Evolutionary conservation across 2,329 filamentous ascomycete species (phyloP).

Genomic region (Botryosphaeria agaves): DNA sequence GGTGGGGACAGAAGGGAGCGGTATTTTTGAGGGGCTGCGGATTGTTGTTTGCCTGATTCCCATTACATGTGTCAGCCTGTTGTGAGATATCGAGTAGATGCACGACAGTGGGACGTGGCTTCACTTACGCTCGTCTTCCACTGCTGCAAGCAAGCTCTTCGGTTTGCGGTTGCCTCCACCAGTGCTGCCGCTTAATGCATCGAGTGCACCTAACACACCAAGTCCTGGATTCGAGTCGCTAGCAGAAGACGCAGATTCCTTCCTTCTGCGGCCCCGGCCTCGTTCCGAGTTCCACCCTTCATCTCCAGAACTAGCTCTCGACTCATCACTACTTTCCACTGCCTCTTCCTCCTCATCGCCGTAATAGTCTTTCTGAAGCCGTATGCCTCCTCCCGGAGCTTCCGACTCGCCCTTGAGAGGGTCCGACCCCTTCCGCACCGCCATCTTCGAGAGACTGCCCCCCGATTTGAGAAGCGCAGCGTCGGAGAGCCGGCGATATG

Average conservation of each 20-base stretch:
- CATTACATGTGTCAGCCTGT: conserved; percentile 32
- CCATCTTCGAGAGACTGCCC: conserved; percentile 44
- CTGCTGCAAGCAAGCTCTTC: conserved; percentile 51
- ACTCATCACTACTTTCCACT: conserved; percentile 53
- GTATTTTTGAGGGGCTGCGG: too few species aligned
- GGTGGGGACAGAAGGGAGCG: conserved; percentile 50
- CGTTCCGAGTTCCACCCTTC: conserved; percentile 33
- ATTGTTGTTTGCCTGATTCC: too few species aligned
- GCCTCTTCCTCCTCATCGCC: conserved; percentile 42
- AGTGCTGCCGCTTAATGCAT: conserved; percentile 15
- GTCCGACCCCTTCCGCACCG: conserved; percentile 33
- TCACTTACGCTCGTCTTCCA: conserved; percentile 60
- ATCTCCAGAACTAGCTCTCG: conserved; percentile 41
- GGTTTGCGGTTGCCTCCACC: conserved; percentile 14
- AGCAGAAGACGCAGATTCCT: too few species aligned
- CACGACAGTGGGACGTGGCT: background rate
- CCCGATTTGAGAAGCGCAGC: conserved; percentile 47
- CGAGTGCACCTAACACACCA: too few species aligned
- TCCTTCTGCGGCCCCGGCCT: conserved; percentile 19
- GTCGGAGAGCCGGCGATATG: conserved; percentile 56
- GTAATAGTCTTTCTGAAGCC: conserved; percentile 51
- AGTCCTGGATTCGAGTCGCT: too few species aligned
- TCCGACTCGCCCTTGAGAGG: conserved; percentile 20
- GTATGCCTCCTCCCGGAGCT: conserved; percentile 31
- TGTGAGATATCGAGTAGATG: conserved; percentile 5